phyloP scores from a whole-genome alignment of 768 basidiomycete species.

The Candolleomyces eurysporus region DNA sequence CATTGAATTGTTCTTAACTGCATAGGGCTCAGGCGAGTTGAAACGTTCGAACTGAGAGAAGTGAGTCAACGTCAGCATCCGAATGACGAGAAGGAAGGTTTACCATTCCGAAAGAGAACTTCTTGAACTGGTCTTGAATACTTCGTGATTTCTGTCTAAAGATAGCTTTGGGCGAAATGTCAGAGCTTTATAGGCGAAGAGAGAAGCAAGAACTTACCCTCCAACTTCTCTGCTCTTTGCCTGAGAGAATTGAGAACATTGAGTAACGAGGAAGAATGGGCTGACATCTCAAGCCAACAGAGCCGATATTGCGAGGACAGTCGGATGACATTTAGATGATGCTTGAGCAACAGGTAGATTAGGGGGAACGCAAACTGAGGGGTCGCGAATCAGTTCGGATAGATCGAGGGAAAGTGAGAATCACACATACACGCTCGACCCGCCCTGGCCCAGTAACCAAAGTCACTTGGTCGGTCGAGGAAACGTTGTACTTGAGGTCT shows the following conservation, averaged over 20 bases:
- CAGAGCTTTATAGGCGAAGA: background rate
- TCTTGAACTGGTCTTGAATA: constrained; percentile 28
- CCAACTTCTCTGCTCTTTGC: constrained; percentile 27
- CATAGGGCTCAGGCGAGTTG: background rate
- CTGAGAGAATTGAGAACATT: constrained; percentile 27
- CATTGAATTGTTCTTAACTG: background rate
- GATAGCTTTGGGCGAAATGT: constrained; percentile 18
- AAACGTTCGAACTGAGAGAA: background rate
- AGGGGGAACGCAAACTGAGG: constrained; percentile 33
- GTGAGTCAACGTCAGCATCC: background rate
- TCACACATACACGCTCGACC: constrained; percentile 29
- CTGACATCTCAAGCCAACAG: constrained; percentile 26
- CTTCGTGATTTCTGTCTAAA: constrained; percentile 33
- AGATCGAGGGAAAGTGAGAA: background rate
- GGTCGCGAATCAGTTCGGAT: background rate
- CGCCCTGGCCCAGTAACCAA: constrained; percentile 33
- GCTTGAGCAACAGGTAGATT: constrained; percentile 31
- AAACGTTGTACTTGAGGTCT: constrained; percentile 29
- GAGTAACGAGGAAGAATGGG: constrained; percentile 25
- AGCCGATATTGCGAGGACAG: constrained; percentile 31
- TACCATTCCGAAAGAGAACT: constrained; percentile 37
- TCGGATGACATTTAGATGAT: constrained; percentile 28
- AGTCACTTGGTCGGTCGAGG: constrained; percentile 27
- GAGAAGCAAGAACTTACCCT: constrained; percentile 19
- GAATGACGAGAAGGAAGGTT: background rate